phyloP scores from a whole-genome alignment of 2,329 filamentous ascomycete species.

The Sordariomycetes sp. region DNA sequence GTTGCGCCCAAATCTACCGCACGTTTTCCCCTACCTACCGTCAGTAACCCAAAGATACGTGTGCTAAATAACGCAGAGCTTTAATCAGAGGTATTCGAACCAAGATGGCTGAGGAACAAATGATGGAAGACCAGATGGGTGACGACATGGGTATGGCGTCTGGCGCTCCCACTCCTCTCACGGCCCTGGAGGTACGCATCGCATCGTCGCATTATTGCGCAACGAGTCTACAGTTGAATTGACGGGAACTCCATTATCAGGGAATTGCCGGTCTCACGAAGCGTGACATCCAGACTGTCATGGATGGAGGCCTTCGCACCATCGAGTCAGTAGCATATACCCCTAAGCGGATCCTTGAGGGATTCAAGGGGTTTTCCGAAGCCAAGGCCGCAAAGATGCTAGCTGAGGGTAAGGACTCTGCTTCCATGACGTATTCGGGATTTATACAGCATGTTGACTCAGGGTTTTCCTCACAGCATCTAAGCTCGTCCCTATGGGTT shows the following conservation, averaged over 20 bases:
- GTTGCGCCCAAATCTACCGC: background rate
- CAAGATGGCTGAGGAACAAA: constrained; percentile 33
- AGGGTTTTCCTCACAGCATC: constrained; percentile 51
- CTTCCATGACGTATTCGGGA: constrained; percentile 3
- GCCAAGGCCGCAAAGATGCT: constrained; percentile 90
- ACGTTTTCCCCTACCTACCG: background rate
- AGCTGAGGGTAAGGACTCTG: constrained; percentile 54
- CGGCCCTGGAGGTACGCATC: constrained; percentile 63
- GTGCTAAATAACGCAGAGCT: background rate
- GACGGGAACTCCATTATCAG: constrained; percentile 26
- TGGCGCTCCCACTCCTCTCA: constrained; percentile 83
- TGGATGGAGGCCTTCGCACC: constrained; percentile 88
- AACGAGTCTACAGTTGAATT: background rate
- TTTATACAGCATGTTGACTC: constrained; percentile 2
- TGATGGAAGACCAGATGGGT: constrained; percentile 46
- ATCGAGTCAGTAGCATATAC: constrained; percentile 94
- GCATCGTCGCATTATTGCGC: background rate
- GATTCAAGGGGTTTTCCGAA: constrained; percentile 96
- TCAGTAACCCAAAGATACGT: background rate
- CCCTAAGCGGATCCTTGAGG: constrained; percentile 69
- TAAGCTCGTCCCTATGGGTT: constrained; percentile 96
- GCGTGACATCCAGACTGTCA: constrained; percentile 82
- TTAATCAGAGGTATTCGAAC: background rate
- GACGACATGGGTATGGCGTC: constrained; percentile 68
- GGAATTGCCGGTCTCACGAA: constrained; percentile 84